A percentile compares a stretch with the other conserved stretches of the same genome.
These are phyloP conservation scores for Amanita exitialis DNA, from an alignment of 768 basidiomycete species.

Conservation along the genomic window DNA sequence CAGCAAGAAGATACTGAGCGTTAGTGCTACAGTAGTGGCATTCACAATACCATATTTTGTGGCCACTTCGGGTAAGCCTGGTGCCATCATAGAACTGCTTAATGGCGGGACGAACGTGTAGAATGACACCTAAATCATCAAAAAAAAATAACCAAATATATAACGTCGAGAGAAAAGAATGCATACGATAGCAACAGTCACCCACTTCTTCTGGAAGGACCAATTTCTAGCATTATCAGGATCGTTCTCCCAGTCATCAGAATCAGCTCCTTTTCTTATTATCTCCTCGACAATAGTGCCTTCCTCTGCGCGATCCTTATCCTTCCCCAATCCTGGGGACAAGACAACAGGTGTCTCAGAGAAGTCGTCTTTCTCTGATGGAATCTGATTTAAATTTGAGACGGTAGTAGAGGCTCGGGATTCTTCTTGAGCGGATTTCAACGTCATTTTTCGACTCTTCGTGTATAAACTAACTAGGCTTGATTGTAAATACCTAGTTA, in stretches of 20 bases:
- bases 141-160: neutral
- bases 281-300: neutral
- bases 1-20: constrained; percentile 57
- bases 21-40: constrained; percentile 43
- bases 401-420: too few species aligned
- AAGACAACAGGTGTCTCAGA: too few species aligned
- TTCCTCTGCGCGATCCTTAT: too few species aligned
- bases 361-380: too few species aligned
- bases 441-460: too few species aligned
- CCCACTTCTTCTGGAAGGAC: constrained; percentile 50
- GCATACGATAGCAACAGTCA: constrained; percentile 41
- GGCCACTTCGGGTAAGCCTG: constrained; percentile 51
- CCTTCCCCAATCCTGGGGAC: too few species aligned
- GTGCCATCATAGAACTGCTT: constrained; percentile 60
- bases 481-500: too few species aligned
- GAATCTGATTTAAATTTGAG: too few species aligned
- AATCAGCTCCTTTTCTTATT: constrained; percentile 22
- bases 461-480: too few species aligned
- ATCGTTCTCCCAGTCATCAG: constrained; percentile 50
- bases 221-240: constrained; percentile 65
- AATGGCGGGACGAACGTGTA: constrained; percentile 47
- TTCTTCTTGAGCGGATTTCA: too few species aligned
- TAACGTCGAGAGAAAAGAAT: neutral
- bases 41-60: constrained; percentile 39
- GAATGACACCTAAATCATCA: constrained; percentile 35